phyloP scores from a whole-genome alignment of 2,329 filamentous ascomycete species.

The Aspergillus aculeatinus region DNA sequence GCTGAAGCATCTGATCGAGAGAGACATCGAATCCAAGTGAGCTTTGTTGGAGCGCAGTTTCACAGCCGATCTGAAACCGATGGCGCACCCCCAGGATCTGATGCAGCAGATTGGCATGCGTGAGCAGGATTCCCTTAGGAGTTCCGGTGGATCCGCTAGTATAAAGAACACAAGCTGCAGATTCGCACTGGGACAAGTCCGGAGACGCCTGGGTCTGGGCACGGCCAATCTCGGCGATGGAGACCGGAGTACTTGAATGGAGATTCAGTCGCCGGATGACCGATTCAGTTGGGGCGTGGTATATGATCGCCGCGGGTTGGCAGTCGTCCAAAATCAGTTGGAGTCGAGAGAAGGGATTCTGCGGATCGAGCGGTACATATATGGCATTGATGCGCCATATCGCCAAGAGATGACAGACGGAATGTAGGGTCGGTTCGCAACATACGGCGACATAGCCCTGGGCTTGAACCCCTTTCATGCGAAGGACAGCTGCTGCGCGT shows the following conservation, averaged over 20 bases:
- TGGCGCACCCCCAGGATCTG: background rate
- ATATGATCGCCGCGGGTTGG: background rate
- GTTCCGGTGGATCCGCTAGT: slow-evolving; percentile 19
- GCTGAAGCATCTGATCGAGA: slow-evolving; percentile 8
- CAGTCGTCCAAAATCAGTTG: background rate
- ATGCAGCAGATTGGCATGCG: background rate
- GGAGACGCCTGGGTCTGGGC: background rate
- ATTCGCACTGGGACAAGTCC: background rate
- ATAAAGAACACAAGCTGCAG: background rate
- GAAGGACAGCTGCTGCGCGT: background rate
- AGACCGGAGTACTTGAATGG: background rate
- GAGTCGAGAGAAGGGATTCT: background rate
- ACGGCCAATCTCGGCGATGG: background rate
- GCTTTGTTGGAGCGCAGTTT: slow-evolving; percentile 15
- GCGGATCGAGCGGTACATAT: background rate
- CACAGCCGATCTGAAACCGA: background rate
- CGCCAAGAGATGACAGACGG: background rate
- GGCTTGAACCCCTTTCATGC: background rate
- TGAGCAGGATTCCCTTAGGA: slow-evolving; percentile 18
- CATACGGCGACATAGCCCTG: background rate
- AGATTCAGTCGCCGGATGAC: background rate
- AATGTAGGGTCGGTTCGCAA: background rate
- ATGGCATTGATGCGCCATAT: background rate
- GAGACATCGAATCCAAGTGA: slow-evolving; percentile 13
- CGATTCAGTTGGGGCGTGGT: background rate